Evolutionary conservation across 2,329 filamentous ascomycete genomes (phyloP), one percentile per base, ranked within the genome.

Genomic region (Colletotrichum lupini): DNA sequence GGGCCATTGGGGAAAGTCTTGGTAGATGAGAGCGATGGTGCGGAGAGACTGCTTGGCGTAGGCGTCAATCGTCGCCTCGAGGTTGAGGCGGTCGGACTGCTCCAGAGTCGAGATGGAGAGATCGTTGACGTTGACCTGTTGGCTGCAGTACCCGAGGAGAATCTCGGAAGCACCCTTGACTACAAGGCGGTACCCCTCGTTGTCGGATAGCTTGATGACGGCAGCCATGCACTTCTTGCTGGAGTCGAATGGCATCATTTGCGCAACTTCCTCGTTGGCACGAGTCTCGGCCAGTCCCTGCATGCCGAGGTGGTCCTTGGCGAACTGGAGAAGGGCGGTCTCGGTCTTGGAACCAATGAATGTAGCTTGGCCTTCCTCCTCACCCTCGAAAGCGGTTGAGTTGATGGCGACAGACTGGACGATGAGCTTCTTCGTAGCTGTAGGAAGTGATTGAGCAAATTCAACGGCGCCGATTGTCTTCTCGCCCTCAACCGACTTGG

Each of bases 1-100:
- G 30, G 94, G 93, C 88, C 92, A 93, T 71, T 85, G 86, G 32
- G 91, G 87, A 72, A 93, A 95, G 75, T 97, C 94, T 58, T 90
- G 88, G 81, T 94, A 95, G 5, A 93, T 87, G 75, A 95, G 86
- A 22, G 90, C 93, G 67, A 96, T 95, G 0, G 93, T 95, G 60
- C 94, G 91, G 14, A 96, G 87, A n/a, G 93, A 94, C 49, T 88
- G 84, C 26, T 85, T 85, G 16, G 90, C 90, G 76, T 92, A 92
- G 5, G 85, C 84, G 65, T 88, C 87, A 76, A 92, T 92, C 68
- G 89, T 82, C 42, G 83, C 78, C 65, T 85, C 85, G 46, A 92
- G 81, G 1, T 85, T 86, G 57, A 90, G 85, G 37, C 87, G 86
- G 75, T 91, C 72, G 2, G 42, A 35, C 2, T 73, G 32, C 3